A percentile compares a stretch with the other conserved stretches of the same genome.
These are phyloP conservation scores for Lentinula sp. DNA, from an alignment of 768 basidiomycete species.

Conservation along the genomic window DNA sequence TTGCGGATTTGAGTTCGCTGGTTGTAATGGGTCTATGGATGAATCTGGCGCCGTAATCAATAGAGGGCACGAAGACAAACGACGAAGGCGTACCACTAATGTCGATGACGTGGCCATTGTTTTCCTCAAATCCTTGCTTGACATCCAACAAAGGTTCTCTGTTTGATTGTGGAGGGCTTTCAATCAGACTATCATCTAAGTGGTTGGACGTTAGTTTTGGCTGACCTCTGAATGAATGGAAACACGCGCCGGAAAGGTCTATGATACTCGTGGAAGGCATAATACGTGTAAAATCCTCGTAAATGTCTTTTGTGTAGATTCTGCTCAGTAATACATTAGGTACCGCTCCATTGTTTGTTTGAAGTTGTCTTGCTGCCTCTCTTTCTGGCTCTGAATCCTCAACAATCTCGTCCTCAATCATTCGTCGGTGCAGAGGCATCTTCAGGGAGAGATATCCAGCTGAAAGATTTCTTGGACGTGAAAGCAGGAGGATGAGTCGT, in stretches of 20 bases:
- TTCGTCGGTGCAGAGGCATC: neutral
- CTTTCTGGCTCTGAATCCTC: slow-evolving; percentile 74
- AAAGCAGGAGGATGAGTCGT: neutral
- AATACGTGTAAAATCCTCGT: neutral
- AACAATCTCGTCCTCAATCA: slow-evolving; percentile 33
- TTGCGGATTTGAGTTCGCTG: neutral
- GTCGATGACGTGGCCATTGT: neutral
- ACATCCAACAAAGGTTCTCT: neutral
- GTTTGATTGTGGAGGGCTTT: neutral
- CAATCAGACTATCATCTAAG: neutral
- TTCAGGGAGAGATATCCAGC: neutral
- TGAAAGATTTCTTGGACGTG: neutral
- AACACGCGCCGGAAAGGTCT: slow-evolving; percentile 1
- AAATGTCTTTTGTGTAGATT: neutral
- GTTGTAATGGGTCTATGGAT: neutral
- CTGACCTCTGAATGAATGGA: neutral
- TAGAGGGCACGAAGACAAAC: neutral
- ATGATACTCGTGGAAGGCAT: neutral
- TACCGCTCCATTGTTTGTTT: neutral
- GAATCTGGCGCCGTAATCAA: neutral
- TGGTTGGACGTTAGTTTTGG: neutral
- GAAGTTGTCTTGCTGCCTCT: slow-evolving; percentile 21
- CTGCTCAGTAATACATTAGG: no score
- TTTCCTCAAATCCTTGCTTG: neutral
- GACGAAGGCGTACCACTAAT: slow-evolving; percentile 4